These are phyloP conservation scores for Candida sojae DNA, from an alignment of 1,139 yeast species.

Conservation along the genomic window DNA sequence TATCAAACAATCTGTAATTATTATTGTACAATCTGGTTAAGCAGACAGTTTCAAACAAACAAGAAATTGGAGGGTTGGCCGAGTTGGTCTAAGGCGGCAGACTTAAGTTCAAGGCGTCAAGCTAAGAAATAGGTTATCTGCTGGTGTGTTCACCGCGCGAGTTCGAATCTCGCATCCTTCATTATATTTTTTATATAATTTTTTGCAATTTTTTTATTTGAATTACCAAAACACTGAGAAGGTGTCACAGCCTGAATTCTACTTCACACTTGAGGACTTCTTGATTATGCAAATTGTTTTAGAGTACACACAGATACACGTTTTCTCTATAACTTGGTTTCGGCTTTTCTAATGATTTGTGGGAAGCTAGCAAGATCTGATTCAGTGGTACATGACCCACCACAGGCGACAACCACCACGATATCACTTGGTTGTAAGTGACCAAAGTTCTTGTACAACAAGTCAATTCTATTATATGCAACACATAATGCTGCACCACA, in stretches of 20 bases:
- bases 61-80: slow-evolving; percentile 9
- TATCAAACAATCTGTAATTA: too few relatives aligned
- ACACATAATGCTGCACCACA: slow-evolving; percentile 71
- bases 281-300: too few relatives aligned
- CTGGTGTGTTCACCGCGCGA: slow-evolving; percentile 10
- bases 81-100: slow-evolving; percentile 11
- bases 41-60: neutral
- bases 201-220: neutral
- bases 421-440: slow-evolving; percentile 47
- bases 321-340: slow-evolving; percentile 13
- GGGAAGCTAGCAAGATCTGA: slow-evolving; percentile 17
- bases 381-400: slow-evolving; percentile 52
- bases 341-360: slow-evolving; percentile 13
- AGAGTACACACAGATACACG: neutral
- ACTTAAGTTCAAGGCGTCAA: neutral
- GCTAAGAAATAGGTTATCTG: slow-evolving; percentile 2
- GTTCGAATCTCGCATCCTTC: slow-evolving; percentile 11
- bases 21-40: too few relatives aligned
- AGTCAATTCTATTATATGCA: slow-evolving; percentile 39
- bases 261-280: too few relatives aligned
- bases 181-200: slow-evolving; percentile 3
- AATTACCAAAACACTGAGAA: neutral
- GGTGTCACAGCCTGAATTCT: too few relatives aligned
- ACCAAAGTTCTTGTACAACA: slow-evolving; percentile 31
- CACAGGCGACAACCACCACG: slow-evolving; percentile 63